Evolutionary conservation across 768 basidiomycete genomes (phyloP), one percentile per base, ranked within the genome.

Genomic region (Lenzites betulinus): DNA sequence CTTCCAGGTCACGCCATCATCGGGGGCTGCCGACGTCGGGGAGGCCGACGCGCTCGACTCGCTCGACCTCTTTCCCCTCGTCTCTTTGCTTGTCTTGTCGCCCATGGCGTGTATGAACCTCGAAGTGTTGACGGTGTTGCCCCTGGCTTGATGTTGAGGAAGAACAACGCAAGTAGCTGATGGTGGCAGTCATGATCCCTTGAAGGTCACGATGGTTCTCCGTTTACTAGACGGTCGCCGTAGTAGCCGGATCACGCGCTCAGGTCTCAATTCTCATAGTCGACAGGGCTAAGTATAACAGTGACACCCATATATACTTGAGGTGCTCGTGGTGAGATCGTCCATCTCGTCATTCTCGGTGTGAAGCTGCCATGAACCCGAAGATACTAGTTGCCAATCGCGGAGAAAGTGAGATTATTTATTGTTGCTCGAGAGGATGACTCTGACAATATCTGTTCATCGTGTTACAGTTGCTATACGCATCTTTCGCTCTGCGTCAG

Each of bases 371-470:
- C 20, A 7, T 5, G 18, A 69, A 11, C 2, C 57, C 48, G 5
- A 63, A 58, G 36, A 50, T 74, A 12, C 66, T 75, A 48, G 67
- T 76, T 43, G 73, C 72, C 18, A 76, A 76, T 49, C 67, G 75
- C 0, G 75, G 75, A 28, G 75, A 76, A 66, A 75, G 64, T 65
- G 41, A 73, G 78, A 12, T 3, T 1, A 33, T 18, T 23, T 1
- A 1, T 3, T 23, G 4, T 12, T 23, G 23, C 9, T 22, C n/a
- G 7, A 8, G 22, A 22, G 12, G 39, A 35, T 7, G n/a, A 36
- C 25, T 5, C 57, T 35, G 28, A 50, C 54, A 18, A 39, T 46
- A 6, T 26, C 44, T 52, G 3, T 15, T 23, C 46, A 12, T 12
- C n/a, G 18, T 33, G 30, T 23, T 33, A 8, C 25, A 65, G 64